These are phyloP conservation scores for Globisporangium ultimum DNA, from an alignment of 352 stramenopile genomes.

Conservation along the genomic window DNA sequence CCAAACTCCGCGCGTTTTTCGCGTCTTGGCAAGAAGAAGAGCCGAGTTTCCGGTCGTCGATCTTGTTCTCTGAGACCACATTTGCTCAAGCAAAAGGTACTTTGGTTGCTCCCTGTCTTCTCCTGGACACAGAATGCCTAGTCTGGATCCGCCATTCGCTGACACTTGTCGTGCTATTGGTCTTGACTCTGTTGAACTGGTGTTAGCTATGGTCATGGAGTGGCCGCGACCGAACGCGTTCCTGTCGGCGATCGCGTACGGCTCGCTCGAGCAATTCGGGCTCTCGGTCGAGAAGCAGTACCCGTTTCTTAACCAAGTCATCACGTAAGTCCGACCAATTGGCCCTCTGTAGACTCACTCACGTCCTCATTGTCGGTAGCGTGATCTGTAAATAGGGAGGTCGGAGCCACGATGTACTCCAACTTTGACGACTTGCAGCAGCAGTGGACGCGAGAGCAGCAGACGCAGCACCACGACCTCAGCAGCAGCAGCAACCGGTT, in stretches of 20 bases:
- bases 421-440: constrained; percentile 31
- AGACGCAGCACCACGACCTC: neutral
- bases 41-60: constrained; percentile 44
- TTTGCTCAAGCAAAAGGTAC: constrained; percentile 59
- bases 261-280: constrained; percentile 44
- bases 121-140: too few species aligned
- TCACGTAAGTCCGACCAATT: constrained; percentile 12
- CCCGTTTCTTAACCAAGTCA: constrained; percentile 39
- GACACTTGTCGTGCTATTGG: neutral
- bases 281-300: constrained; percentile 39
- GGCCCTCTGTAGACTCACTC: neutral
- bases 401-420: constrained; percentile 35
- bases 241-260: constrained; percentile 45
- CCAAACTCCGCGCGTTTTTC: constrained; percentile 51
- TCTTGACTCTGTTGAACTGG: neutral
- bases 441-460: neutral
- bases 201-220: constrained; percentile 27
- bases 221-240: constrained; percentile 57
- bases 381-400: constrained; percentile 11
- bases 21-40: constrained; percentile 48
- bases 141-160: neutral
- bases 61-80: constrained; percentile 57
- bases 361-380: neutral
- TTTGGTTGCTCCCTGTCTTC: neutral
- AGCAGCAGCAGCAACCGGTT: constrained; percentile 17